Conservation (phyloP, 2,329 filamentous ascomycete genomes). For the Monascus ruber region DNA sequence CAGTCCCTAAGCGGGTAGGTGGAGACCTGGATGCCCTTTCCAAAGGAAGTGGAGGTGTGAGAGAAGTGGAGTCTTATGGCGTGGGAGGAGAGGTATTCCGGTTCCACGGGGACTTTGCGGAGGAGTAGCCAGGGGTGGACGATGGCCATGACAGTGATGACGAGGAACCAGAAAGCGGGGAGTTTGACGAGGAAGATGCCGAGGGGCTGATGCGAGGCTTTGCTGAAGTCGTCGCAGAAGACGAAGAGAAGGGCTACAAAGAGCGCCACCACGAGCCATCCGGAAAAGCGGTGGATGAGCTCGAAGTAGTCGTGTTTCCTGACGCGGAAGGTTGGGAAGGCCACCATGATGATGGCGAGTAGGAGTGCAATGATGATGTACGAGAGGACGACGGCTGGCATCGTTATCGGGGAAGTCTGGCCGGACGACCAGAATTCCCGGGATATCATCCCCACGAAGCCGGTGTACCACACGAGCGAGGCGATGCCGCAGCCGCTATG, state of each 20-base stretch:
- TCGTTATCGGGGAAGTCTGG: slow-evolving; percentile 11
- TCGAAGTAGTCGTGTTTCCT: slow-evolving; percentile 60
- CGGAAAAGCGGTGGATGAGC: slow-evolving; percentile 57
- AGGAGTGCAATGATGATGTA: slow-evolving; percentile 50
- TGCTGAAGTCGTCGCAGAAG: slow-evolving; percentile 35
- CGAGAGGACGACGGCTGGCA: slow-evolving; percentile 41
- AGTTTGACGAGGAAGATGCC: slow-evolving; percentile 33
- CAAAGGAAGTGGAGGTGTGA: slow-evolving; percentile 48
- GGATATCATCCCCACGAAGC: slow-evolving; percentile 25
- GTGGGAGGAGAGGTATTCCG: slow-evolving; percentile 59
- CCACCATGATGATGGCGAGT: slow-evolving; percentile 48
- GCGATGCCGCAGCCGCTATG: slow-evolving; percentile 42
- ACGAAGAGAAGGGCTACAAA: slow-evolving; percentile 56
- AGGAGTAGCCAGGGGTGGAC: slow-evolving; percentile 64
- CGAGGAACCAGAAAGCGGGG: slow-evolving; percentile 57
- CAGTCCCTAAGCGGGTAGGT: slow-evolving; percentile 56
- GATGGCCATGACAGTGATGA: slow-evolving; percentile 52
- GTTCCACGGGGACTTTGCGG: slow-evolving; percentile 53
- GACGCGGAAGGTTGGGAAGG: slow-evolving; percentile 53
- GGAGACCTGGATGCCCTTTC: slow-evolving; percentile 50
- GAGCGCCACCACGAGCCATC: slow-evolving; percentile 55
- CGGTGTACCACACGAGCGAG: slow-evolving; percentile 37
- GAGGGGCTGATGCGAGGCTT: slow-evolving; percentile 21
- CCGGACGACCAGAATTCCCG: slow-evolving; percentile 18
- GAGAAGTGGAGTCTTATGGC: slow-evolving; percentile 60